A percentile compares a stretch with the other conserved stretches of the same genome.
These are phyloP conservation scores for Spongiforma sp. DNA, from an alignment of 1,284 basidiomycete genomes.

Conservation along the genomic window DNA sequence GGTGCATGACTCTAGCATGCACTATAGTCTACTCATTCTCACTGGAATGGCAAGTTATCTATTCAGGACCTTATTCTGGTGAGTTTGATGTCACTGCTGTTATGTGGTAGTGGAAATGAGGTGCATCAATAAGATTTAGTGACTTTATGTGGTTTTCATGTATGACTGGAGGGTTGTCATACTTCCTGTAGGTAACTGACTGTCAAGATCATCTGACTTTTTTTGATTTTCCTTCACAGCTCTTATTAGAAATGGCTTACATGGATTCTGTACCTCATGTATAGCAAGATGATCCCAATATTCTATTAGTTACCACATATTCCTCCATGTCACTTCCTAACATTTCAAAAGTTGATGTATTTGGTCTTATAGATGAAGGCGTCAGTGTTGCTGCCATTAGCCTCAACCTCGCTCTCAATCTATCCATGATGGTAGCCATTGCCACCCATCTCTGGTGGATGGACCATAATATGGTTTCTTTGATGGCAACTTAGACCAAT, in stretches of 20 bases:
- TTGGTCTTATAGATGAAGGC: not conserved
- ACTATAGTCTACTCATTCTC: not conserved
- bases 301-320: not conserved
- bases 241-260: not conserved
- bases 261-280: not conserved
- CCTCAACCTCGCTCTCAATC: not conserved
- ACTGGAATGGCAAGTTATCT: not conserved
- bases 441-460: conserved; percentile 3
- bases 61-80: not conserved
- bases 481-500: conserved; percentile 3
- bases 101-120: not conserved
- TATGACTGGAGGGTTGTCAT: not conserved
- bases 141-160: not conserved
- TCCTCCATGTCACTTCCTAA: not conserved
- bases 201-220: not conserved
- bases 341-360: not conserved
- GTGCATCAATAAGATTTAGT: conserved; percentile 5
- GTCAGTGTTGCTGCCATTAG: not conserved
- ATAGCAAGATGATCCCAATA: not conserved
- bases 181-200: not conserved
- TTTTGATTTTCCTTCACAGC: not conserved
- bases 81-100: not conserved
- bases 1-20: not conserved
- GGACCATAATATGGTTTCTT: not conserved
- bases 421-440: not conserved